Evolutionary conservation across 768 basidiomycete genomes (phyloP).

Genomic region (Mycena crocata): DNA sequence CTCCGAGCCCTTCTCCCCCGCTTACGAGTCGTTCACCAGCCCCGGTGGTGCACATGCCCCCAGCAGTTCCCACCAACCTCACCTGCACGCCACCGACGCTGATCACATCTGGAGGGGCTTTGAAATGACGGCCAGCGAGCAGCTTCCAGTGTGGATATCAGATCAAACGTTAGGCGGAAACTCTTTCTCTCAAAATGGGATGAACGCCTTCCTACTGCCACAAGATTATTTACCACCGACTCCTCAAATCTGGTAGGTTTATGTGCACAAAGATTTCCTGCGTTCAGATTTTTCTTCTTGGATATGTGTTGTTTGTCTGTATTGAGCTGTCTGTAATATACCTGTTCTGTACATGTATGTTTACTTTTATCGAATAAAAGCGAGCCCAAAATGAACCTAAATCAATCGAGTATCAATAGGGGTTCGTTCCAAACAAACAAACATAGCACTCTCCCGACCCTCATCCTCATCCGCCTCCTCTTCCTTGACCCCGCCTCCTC

Average conservation of each 20-base stretch:
- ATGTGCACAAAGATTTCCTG: not conserved
- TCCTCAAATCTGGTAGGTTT: slow-evolving; percentile 78
- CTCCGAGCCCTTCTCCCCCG: slow-evolving; percentile 66
- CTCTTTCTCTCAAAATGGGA: slow-evolving; percentile 82
- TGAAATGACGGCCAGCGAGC: slow-evolving; percentile 77
- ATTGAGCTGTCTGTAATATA: slow-evolving; percentile 25
- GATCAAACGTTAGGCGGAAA: slow-evolving; percentile 84
- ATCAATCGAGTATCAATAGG: too few relatives aligned
- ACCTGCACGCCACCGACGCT: slow-evolving; percentile 53
- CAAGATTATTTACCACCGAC: slow-evolving; percentile 77
- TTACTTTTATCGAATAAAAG: not conserved
- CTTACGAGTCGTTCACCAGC: slow-evolving; percentile 61
- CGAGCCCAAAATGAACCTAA: too few relatives aligned
- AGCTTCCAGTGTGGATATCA: slow-evolving; percentile 87
- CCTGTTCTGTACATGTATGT: slow-evolving; percentile 19
- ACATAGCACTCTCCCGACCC: too few relatives aligned
- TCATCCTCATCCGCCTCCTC: too few relatives aligned
- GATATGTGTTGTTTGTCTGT: slow-evolving; percentile 23
- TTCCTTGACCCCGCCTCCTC: too few relatives aligned
- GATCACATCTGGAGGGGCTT: slow-evolving; percentile 84
- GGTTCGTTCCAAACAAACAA: too few relatives aligned
- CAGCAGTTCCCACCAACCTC: slow-evolving; percentile 38
- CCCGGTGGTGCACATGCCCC: slow-evolving; percentile 41
- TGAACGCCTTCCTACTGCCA: slow-evolving; percentile 87
- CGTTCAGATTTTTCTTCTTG: slow-evolving; percentile 20